Conservation (phyloP, 306 rosid species). For the Quercus variabilis region DNA sequence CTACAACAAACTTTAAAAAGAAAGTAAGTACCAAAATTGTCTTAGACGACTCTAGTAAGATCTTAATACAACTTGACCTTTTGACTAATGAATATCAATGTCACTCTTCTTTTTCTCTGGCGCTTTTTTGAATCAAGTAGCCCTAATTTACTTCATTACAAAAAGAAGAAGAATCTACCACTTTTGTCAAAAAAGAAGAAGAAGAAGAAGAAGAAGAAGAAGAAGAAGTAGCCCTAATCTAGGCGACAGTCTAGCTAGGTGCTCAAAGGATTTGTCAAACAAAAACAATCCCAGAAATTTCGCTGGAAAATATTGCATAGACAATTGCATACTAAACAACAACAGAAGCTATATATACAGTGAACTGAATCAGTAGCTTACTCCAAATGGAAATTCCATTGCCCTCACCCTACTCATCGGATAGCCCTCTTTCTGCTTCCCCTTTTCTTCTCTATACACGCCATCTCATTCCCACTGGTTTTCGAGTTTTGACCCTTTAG, state of each 20-base stretch:
- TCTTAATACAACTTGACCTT: too few relatives aligned
- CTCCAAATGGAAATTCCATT: slow-evolving; percentile 32
- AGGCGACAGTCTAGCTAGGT: not conserved
- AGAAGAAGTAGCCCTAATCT: not conserved
- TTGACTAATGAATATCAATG: too few relatives aligned
- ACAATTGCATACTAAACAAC: not conserved
- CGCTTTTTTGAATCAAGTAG: not conserved
- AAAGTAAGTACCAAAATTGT: too few relatives aligned
- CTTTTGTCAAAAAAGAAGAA: too few relatives aligned
- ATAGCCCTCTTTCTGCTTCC: slow-evolving; percentile 22
- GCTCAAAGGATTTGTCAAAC: not conserved
- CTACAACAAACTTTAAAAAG: too few relatives aligned
- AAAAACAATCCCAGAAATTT: slow-evolving; percentile 37
- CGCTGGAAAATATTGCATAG: slow-evolving; percentile 23
- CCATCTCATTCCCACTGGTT: not conserved
- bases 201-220: too few relatives aligned
- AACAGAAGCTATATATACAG: not conserved
- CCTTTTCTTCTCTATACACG: slow-evolving; percentile 15
- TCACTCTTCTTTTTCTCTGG: not conserved
- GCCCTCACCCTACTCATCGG: slow-evolving; percentile 18
- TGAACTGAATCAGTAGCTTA: slow-evolving; percentile 27
- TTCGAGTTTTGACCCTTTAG: not conserved
- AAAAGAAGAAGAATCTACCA: too few relatives aligned
- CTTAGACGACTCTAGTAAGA: too few relatives aligned
- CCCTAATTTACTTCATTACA: too few relatives aligned